A percentile compares a stretch with the other conserved stretches of the same genome.
Evolutionary conservation across 2,329 filamentous ascomycete species (phyloP).

Genomic region (Shiraia sp.): DNA sequence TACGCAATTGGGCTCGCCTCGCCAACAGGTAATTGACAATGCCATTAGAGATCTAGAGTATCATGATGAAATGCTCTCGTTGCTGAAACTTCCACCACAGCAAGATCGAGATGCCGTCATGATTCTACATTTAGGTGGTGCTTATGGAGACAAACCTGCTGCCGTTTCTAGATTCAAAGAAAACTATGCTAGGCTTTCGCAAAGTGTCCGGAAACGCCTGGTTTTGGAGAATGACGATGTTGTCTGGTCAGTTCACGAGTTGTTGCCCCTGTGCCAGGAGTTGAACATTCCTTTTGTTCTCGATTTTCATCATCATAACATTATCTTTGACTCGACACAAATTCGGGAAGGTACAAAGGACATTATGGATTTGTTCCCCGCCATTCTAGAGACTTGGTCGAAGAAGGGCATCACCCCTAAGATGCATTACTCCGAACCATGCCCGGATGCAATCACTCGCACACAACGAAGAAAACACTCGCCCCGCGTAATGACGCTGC

Average conservation of each 20-base stretch:
- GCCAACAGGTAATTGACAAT: conserved; percentile 73
- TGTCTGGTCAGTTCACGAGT: conserved; percentile 86
- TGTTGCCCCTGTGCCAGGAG: conserved; percentile 88
- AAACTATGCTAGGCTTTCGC: conserved; percentile 70
- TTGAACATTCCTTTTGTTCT: conserved; percentile 91
- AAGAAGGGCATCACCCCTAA: conserved; percentile 86
- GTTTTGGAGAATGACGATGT: conserved; percentile 97
- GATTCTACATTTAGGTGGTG: conserved; percentile 91
- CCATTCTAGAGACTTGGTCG: conserved; percentile 82
- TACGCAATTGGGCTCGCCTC: conserved; percentile 86
- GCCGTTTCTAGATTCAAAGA: conserved; percentile 77
- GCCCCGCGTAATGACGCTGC: conserved; percentile 75
- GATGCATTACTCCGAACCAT: conserved; percentile 94
- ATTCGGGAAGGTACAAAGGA: conserved; percentile 84
- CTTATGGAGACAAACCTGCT: conserved; percentile 82
- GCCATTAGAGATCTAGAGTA: conserved; percentile 83
- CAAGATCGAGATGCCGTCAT: conserved; percentile 85
- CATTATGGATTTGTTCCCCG: conserved; percentile 73
- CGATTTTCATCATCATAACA: conserved; percentile 95
- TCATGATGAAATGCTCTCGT: conserved; percentile 79
- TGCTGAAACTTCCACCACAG: conserved; percentile 77
- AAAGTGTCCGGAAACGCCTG: conserved; percentile 74
- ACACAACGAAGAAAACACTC: conserved; percentile 84
- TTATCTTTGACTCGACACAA: conserved; percentile 74
- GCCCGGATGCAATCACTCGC: conserved; percentile 73